These are phyloP conservation scores for Epichloe gansuensis DNA, from an alignment of 2,329 filamentous ascomycete species.

Conservation along the genomic window DNA sequence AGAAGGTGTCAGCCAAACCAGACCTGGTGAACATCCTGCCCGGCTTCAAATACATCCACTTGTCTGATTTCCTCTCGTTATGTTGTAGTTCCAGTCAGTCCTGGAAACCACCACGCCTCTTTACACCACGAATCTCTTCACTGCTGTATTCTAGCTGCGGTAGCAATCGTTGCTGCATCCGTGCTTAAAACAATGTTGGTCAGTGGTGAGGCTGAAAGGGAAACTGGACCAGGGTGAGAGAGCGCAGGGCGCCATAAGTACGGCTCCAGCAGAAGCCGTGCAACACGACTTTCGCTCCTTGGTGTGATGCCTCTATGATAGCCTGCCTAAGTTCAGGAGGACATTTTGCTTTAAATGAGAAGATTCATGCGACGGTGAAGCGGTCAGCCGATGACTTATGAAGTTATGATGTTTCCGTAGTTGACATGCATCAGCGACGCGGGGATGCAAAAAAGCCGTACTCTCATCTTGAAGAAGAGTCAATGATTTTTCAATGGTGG, in stretches of 20 bases:
- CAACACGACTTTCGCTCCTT: conserved; percentile 55
- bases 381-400: neutral
- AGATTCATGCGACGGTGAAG: neutral
- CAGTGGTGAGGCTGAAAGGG: conserved; percentile 51
- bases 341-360: neutral
- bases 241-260: conserved; percentile 41
- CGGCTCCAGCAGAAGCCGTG: conserved; percentile 39
- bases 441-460: neutral
- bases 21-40: no score
- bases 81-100: no score
- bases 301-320: conserved; percentile 23
- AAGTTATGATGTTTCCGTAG: neutral
- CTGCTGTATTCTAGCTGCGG: conserved; percentile 50
- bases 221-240: conserved; percentile 52
- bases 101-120: no score
- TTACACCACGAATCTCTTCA: conserved; percentile 32
- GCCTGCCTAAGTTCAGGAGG: neutral
- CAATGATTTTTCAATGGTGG: neutral
- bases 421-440: neutral
- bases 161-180: conserved; percentile 52
- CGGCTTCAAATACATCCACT: no score
- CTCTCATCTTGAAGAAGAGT: no score
- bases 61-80: no score
- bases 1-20: no score
- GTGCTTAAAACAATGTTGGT: conserved; percentile 50